Percentiles rank a stretch among this genome's conserved stretches.
Conservation (phyloP, 2,329 filamentous ascomycete genomes). For the Epicoccum sorghinum region DNA sequence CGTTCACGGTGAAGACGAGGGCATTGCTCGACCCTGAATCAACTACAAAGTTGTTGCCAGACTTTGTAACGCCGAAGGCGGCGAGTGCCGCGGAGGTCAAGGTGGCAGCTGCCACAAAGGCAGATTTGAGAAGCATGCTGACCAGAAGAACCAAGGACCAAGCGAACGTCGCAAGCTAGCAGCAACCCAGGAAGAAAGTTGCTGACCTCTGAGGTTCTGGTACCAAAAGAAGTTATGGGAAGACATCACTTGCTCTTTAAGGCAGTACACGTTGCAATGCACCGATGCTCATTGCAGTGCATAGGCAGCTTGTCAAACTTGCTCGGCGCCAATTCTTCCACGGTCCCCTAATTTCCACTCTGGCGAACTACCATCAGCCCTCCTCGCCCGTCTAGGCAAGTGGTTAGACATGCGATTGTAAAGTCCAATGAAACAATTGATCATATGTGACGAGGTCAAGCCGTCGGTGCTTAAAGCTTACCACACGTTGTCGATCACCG, state of each 20-base stretch:
- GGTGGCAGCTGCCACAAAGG: constrained; percentile 33
- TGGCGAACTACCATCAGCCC: constrained; percentile 7
- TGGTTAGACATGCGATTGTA: background rate
- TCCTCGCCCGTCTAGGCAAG: background rate
- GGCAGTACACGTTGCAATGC: constrained; percentile 14
- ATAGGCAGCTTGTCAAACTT: background rate
- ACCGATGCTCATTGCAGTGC: background rate
- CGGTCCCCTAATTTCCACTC: constrained; percentile 25
- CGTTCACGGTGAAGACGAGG: constrained; percentile 43
- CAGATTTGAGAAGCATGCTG: constrained; percentile 35
- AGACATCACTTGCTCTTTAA: background rate
- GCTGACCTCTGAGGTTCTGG: background rate
- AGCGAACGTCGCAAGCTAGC: constrained; percentile 2
- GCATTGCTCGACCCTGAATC: constrained; percentile 43
- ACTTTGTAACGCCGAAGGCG: constrained; percentile 46
- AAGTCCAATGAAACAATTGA: too few relatives aligned
- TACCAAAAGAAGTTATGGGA: background rate
- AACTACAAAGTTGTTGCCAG: constrained; percentile 38
- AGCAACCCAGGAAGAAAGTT: constrained; percentile 3
- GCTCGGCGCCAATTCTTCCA: constrained; percentile 31
- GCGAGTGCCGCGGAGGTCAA: constrained; percentile 37
- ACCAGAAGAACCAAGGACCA: background rate
- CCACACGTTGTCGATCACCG: background rate
- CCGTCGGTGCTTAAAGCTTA: constrained; percentile 4
- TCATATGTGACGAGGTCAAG: constrained; percentile 3